Base-by-base conservation (phyloP, 2,329 filamentous ascomycete genomes). In the Fusarium praegraminearum region DNA sequence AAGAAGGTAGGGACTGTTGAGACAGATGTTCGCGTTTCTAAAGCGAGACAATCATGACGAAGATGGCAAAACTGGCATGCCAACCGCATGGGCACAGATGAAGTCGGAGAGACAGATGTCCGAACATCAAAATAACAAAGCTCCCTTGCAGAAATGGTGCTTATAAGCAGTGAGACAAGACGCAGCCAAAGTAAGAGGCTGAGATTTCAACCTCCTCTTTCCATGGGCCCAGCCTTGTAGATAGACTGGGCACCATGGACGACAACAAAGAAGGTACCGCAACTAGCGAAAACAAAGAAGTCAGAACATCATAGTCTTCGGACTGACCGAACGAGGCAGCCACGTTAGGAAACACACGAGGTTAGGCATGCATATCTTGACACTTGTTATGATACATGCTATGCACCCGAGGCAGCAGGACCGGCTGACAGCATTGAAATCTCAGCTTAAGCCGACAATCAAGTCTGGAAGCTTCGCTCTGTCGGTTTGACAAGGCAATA, bases 261-360 rank as follows among this genome's bases (percentile, higher is more conserved):
- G 41, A 38, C 16, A 51, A 49, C 61, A 47, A 65, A 65, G 60
- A 60, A 53, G 24, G 36, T n/a, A 18, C 35, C 41, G 49, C 32
- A 22, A 28, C 28, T 15, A 32, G 20, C 38, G 20, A 36, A 22
- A 5, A 52, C 24, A 40, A 53, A 65, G 28, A 30, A 44, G 33
- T 24, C 13, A n/a, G 30, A 7, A n/a, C 18, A n/a, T 18, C 22
- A 24, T 36, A 18, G 10, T 15, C 22, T n/a, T 16, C 16, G 16
- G 12, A 30, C 49, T 45, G 30, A n/a, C 26, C 36, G 9, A 53
- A n/a, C 13, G n/a, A 58, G 43, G n/a, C 26, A 20, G 16, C 28
- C 46, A 38, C 20, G 12, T 20, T 28, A 26, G 24, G 13, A 32
- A 51, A 40, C 18, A 28, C 13, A 13, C 4, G 10, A 40, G 20